phyloP scores from a whole-genome alignment of 441 rosid species.

The Mallotus repandus region DNA sequence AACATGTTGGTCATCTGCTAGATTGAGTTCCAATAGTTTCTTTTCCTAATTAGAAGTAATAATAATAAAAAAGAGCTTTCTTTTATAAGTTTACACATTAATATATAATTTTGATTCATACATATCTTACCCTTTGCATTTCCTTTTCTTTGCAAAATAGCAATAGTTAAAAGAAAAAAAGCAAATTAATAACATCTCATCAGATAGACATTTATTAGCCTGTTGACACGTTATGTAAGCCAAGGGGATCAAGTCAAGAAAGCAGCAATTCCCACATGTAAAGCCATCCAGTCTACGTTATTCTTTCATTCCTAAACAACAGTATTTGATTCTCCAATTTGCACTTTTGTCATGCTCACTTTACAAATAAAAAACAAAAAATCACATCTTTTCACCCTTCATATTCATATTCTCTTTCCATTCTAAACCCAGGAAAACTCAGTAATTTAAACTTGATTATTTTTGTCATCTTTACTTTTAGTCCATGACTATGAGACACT shows the following conservation, averaged over 20 bases:
- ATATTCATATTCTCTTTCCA: not conserved
- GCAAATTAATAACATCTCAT: no score
- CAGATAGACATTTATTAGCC: not conserved
- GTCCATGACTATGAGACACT: no score
- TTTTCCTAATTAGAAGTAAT: no score
- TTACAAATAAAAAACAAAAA: not conserved
- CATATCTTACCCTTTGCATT: no score
- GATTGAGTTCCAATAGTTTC: no score
- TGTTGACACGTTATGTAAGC: not conserved
- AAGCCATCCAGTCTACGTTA: slow-evolving; percentile 2
- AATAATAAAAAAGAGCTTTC: no score
- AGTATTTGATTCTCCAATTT: slow-evolving; percentile 4
- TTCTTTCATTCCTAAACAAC: not conserved
- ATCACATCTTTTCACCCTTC: no score
- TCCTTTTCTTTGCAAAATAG: no score
- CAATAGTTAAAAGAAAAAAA: no score
- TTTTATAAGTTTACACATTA: not conserved
- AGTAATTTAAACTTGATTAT: not conserved
- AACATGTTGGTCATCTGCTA: no score
- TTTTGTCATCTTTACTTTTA: not conserved
- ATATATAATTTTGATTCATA: no score
- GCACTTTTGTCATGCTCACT: not conserved
- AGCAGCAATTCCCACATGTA: not conserved
- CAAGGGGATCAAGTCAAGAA: not conserved
- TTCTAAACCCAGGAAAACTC: not conserved